These are phyloP conservation scores for Narthecium ossifragum DNA, from an alignment of 106 monocot genomes.

Conservation along the genomic window DNA sequence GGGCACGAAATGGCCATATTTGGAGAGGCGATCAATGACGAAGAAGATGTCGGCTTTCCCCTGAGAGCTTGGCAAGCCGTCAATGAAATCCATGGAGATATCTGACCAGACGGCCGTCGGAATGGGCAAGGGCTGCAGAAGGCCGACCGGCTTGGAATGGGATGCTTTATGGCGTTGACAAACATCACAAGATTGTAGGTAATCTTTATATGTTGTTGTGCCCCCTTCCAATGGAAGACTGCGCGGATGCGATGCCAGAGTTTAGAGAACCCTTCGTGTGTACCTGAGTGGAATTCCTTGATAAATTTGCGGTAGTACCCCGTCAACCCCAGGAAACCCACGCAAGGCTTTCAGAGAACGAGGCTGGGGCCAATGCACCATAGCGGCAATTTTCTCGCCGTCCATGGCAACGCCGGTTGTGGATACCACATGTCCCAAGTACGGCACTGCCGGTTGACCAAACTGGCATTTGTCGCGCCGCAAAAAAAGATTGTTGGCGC, in stretches of 20 bases:
- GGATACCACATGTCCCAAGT: background rate
- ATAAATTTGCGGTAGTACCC: background rate
- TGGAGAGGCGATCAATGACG: slow-evolving; percentile 1
- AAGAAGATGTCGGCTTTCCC: background rate
- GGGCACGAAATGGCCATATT: slow-evolving; percentile 4
- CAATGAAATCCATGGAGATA: slow-evolving; percentile 8
- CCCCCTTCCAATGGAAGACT: background rate
- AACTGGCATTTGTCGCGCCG: background rate
- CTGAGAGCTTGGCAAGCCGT: background rate
- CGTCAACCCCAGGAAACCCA: background rate
- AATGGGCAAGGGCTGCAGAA: slow-evolving; percentile 5
- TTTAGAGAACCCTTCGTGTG: background rate
- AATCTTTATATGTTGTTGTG: background rate
- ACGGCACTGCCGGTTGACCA: background rate
- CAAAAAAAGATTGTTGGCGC: background rate
- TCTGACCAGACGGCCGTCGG: slow-evolving; percentile 1
- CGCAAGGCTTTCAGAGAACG: background rate
- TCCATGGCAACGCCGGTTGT: background rate
- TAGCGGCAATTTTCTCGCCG: background rate
- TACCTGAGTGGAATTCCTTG: background rate
- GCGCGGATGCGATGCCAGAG: background rate
- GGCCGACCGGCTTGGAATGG: background rate
- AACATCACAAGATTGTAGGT: background rate
- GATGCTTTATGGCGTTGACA: no score
- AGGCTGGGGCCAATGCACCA: background rate